Percentiles rank a stretch among this genome's conserved stretches.
Conservation (phyloP, 345 rosid genomes). For the Arabidopsis thaliana region TAIR10.1 NC_003071.7:14431501-14432000, state of each 20-base stretch:
- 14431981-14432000: constrained; percentile 56
- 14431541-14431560: constrained; percentile 93
- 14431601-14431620: constrained; percentile 78
- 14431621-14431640: constrained; percentile 74
- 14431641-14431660: constrained; percentile 72
- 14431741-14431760: constrained; percentile 87
- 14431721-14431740: constrained; percentile 91
- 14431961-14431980: constrained; percentile 66
- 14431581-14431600: constrained; percentile 85
- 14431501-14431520: constrained; percentile 83
- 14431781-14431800: constrained; percentile 78
- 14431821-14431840: constrained; percentile 75
- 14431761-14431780: constrained; percentile 86
- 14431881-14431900: constrained; percentile 85
- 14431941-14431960: constrained; percentile 94
- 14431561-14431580: constrained; percentile 88
- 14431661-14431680: constrained; percentile 84
- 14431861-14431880: constrained; percentile 86
- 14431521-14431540: constrained; percentile 85
- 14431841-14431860: constrained; percentile 88
- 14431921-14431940: constrained; percentile 67
- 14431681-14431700: constrained; percentile 77
- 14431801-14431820: constrained; percentile 64
- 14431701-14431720: constrained; percentile 77
- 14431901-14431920: constrained; percentile 78